Base-by-base conservation (phyloP, 768 basidiomycete genomes). In the Dioszegia aurantiaca region DNA sequence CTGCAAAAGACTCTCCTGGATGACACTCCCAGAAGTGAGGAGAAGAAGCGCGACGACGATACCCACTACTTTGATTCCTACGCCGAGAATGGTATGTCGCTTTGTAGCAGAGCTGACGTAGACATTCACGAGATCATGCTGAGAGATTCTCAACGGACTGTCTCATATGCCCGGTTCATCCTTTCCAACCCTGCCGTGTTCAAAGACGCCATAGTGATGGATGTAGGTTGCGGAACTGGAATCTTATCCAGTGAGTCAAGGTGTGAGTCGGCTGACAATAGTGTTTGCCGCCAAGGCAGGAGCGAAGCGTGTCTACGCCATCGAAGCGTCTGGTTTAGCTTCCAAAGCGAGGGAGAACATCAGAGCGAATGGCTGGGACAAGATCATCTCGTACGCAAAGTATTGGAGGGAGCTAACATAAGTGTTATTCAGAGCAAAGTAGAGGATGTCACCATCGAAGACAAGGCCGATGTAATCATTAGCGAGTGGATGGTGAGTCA, bases 81-180 rank as follows among this genome's bases (percentile, higher is more conserved):
- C 68, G 87, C 82, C 24, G 85, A 85, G 61, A 93, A 93, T 61
- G 93, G 92, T 90, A 48, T 6, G 78, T 64, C 10, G 21, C 11
- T 12, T 19, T 21, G 17, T 3, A 31, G 55, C 30, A n/a, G 23
- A 26, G 26, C 24, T 55, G 39, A 21, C 69, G 8, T 14, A 92
- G 90, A 95, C 64, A 93, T 95, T 48, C 94, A 98, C 73, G 88
- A 91, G 28, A 83, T 90, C 60, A 98, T 98, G 94, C 88, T 98
- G 57, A 87, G 90, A 70, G 94, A 98, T 73, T 87, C 87, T 80
- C 89, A 93, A 46, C 83, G 94, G 54, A 98, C 94, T 1, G 85
- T 92, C 23, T 86, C 90, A 0, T 98, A 98, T 74, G 90, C 90
- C 11, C 83, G 87, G 19, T 98, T 89, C 78, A 93, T 97, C 74